Conservation (phyloP, 257 asterid genomes). For the Ilex aquifolium region DNA sequence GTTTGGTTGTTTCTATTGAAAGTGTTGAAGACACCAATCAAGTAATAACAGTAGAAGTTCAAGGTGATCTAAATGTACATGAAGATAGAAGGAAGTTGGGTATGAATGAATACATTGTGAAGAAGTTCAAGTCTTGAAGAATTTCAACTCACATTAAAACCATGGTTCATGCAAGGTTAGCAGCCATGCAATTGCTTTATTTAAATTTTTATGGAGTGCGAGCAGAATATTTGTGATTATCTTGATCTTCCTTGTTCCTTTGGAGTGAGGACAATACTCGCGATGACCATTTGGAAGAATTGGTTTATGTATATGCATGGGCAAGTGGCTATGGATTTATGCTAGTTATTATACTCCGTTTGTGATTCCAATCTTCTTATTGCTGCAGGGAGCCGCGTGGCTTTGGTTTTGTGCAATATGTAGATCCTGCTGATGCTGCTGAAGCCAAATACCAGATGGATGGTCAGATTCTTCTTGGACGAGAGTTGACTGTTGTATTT, state of each 20-base stretch:
- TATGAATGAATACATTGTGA: slow-evolving; percentile 35
- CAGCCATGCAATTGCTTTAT: slow-evolving; percentile 22
- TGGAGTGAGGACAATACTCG: not conserved
- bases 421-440: slow-evolving; percentile 75
- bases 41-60: slow-evolving; percentile 37
- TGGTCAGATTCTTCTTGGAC: slow-evolving; percentile 55
- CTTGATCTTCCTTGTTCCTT: not conserved
- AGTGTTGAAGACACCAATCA: slow-evolving; percentile 59
- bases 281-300: not conserved
- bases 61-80: slow-evolving; percentile 50
- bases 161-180: slow-evolving; percentile 44
- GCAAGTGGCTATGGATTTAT: not conserved
- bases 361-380: not conserved
- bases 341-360: not conserved
- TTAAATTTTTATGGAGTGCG: slow-evolving; percentile 15
- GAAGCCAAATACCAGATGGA: slow-evolving; percentile 78
- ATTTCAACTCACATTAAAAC: slow-evolving; percentile 29
- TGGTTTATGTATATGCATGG: not conserved
- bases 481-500: slow-evolving; percentile 68
- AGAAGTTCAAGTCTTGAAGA: slow-evolving; percentile 44
- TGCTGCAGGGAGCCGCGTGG: slow-evolving; percentile 70
- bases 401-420: slow-evolving; percentile 78
- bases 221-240: not conserved
- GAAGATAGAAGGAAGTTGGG: slow-evolving; percentile 61
- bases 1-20: slow-evolving; percentile 22